Conservation (phyloP, 2,329 filamentous ascomycete species). For the Ceratocystis papillata region DNA sequence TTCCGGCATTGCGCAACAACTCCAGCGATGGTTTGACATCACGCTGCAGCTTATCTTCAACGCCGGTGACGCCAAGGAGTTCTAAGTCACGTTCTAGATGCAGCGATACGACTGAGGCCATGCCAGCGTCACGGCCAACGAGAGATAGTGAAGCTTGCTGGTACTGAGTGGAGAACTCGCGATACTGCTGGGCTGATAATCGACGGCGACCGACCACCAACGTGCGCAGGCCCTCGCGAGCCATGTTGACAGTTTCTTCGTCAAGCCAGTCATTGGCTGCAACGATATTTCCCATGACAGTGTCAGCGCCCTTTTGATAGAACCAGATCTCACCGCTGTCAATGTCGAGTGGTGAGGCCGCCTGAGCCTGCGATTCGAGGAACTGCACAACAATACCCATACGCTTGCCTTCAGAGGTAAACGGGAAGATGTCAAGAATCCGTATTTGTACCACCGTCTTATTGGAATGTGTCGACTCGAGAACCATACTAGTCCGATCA, state of each 20-base stretch:
- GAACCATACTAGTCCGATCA: slow-evolving; percentile 73
- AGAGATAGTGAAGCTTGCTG: slow-evolving; percentile 72
- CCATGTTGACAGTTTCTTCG: slow-evolving; percentile 99
- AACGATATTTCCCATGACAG: slow-evolving; percentile 94
- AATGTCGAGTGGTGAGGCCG: slow-evolving; percentile 35
- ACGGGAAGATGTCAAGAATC: slow-evolving; percentile 91
- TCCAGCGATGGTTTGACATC: slow-evolving; percentile 95
- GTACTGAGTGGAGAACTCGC: slow-evolving; percentile 64
- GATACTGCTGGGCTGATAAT: slow-evolving; percentile 66
- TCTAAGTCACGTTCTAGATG: slow-evolving; percentile 83
- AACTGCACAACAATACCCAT: slow-evolving; percentile 98
- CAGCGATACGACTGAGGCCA: slow-evolving; percentile 68
- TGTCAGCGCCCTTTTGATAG: slow-evolving; percentile 96
- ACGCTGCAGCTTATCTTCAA: slow-evolving; percentile 91
- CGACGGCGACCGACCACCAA: slow-evolving; percentile 89
- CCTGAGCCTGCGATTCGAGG: slow-evolving; percentile 43
- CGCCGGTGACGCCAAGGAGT: slow-evolving; percentile 89
- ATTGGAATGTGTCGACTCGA: slow-evolving; percentile 66
- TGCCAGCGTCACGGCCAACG: slow-evolving; percentile 65
- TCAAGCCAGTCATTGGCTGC: slow-evolving; percentile 96
- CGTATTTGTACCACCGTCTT: slow-evolving; percentile 69
- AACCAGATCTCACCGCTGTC: slow-evolving; percentile 82
- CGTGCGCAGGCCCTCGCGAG: slow-evolving; percentile 84
- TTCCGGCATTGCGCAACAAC: slow-evolving; percentile 86
- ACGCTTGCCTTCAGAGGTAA: slow-evolving; percentile 93